Evolutionary conservation across 495 filamentous ascomycete genomes (phyloP).

Genomic region (Podospora fimiseda): DNA sequence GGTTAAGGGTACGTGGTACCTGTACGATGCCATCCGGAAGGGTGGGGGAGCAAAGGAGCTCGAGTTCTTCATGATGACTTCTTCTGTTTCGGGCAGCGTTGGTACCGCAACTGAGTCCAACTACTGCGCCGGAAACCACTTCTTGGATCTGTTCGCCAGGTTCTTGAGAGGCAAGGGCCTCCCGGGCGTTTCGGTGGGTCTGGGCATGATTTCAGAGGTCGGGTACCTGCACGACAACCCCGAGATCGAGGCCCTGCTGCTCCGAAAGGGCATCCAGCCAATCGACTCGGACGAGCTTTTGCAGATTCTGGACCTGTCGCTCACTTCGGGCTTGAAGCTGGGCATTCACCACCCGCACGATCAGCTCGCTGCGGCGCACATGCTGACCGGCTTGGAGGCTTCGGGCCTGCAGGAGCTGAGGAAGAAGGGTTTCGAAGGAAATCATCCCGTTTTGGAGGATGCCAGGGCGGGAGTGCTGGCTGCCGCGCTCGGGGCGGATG

Average conservation of each 20-base stretch:
- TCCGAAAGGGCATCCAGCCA: too few relatives aligned
- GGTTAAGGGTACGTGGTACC: slow-evolving; percentile 34
- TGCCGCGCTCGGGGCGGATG: too few relatives aligned
- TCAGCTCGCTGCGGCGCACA: too few relatives aligned
- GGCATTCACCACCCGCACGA: too few relatives aligned
- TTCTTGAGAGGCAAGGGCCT: slow-evolving; percentile 19
- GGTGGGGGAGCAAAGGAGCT: slow-evolving; percentile 22
- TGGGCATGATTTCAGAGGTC: slow-evolving; percentile 38
- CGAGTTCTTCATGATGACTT: slow-evolving; percentile 57
- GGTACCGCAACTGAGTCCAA: slow-evolving; percentile 41
- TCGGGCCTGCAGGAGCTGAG: too few relatives aligned
- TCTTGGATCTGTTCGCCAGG: slow-evolving; percentile 23
- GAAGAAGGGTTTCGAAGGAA: too few relatives aligned
- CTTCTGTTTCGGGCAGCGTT: slow-evolving; percentile 37
- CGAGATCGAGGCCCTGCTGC: not conserved
- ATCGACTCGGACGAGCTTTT: too few relatives aligned
- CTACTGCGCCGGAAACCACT: slow-evolving; percentile 44
- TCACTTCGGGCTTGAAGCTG: too few relatives aligned
- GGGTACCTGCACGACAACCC: slow-evolving; percentile 25
- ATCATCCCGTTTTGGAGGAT: too few relatives aligned
- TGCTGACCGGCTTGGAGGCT: too few relatives aligned
- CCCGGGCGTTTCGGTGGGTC: slow-evolving; percentile 39
- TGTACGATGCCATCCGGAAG: slow-evolving; percentile 15
- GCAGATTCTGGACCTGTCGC: too few relatives aligned
- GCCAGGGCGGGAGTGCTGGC: too few relatives aligned